These are phyloP conservation scores for Marasmius oreades DNA, from an alignment of 1,284 basidiomycete species.

Conservation along the genomic window DNA sequence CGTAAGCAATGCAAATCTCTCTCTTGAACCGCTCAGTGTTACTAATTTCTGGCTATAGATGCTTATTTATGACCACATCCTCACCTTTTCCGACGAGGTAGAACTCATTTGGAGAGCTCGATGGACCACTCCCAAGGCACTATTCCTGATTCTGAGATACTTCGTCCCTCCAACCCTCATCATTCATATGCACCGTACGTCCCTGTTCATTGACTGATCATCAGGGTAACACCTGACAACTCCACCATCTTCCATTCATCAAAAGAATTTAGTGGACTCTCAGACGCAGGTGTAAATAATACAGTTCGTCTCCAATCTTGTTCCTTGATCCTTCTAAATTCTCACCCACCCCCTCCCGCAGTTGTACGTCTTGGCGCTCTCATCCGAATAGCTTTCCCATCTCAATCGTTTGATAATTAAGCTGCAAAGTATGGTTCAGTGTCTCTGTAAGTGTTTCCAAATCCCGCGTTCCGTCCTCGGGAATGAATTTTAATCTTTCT, in stretches of 20 bases:
- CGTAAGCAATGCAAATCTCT: no score
- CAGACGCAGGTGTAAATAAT: constrained; percentile 4
- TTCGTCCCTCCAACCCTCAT: constrained; percentile 36
- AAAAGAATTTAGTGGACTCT: constrained; percentile 25
- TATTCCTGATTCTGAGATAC: constrained; percentile 47
- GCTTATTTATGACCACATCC: constrained; percentile 45
- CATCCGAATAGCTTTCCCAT: neutral
- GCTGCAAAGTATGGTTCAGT: constrained; percentile 34
- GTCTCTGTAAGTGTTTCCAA: constrained; percentile 20
- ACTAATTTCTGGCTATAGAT: constrained; percentile 23
- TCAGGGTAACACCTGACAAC: neutral
- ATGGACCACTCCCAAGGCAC: constrained; percentile 35
- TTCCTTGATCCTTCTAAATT: constrained; percentile 19
- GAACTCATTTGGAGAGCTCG: constrained; percentile 42
- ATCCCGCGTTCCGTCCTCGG: neutral
- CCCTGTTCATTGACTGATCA: neutral
- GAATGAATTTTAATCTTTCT: neutral
- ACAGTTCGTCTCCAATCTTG: constrained; percentile 12
- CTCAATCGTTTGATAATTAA: constrained; percentile 18
- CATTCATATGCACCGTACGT: constrained; percentile 35
- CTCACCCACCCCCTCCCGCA: constrained; percentile 7
- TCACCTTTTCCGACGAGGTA: constrained; percentile 45
- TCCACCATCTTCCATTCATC: neutral
- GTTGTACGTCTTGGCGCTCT: neutral
- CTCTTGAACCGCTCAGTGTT: no score